A percentile compares a stretch with the other conserved stretches of the same genome.
These are phyloP conservation scores for Hanseniaspora occidentalis DNA, from an alignment of 805 yeast species.

Conservation along the genomic window DNA sequence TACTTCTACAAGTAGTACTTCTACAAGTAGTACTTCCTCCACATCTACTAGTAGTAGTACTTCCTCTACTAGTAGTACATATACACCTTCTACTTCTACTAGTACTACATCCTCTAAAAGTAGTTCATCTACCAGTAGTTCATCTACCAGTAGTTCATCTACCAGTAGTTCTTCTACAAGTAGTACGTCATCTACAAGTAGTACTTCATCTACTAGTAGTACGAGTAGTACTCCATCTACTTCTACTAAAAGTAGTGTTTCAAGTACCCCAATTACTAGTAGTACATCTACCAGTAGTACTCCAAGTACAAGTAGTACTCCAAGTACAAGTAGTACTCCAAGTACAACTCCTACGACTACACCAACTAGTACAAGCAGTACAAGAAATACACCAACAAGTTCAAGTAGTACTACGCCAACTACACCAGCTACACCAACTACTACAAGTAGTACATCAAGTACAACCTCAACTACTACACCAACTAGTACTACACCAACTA, in stretches of 20 bases:
- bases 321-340: slow-evolving; percentile 12
- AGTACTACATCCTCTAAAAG: too few species aligned
- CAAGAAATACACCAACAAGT: slow-evolving; percentile 8
- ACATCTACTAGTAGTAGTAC: too few species aligned
- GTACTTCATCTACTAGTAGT: slow-evolving; percentile 8
- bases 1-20: slow-evolving; percentile 13
- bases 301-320: slow-evolving; percentile 9
- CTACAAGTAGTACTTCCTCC: too few species aligned
- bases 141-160: slow-evolving; percentile 7
- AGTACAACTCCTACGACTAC: slow-evolving; percentile 11
- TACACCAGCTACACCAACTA: slow-evolving; percentile 14
- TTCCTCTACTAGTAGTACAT: too few species aligned
- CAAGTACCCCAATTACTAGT: slow-evolving; percentile 8
- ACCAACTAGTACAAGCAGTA: slow-evolving; percentile 3
- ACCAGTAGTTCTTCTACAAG: slow-evolving; percentile 12
- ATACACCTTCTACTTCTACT: too few species aligned
- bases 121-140: slow-evolving; percentile 4
- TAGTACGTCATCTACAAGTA: slow-evolving; percentile 6
- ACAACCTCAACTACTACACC: slow-evolving; percentile 12
- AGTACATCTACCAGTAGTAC: slow-evolving; percentile 12
- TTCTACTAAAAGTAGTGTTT: slow-evolving; percentile 7
- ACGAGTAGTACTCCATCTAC: slow-evolving; percentile 9
- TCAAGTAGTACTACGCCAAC: slow-evolving; percentile 8
- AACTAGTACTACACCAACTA: slow-evolving; percentile 12
- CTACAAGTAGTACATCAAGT: slow-evolving; percentile 13